Evolutionary conservation across 2,329 filamentous ascomycete species (phyloP).

Genomic region (Sporothrix phasma): DNA sequence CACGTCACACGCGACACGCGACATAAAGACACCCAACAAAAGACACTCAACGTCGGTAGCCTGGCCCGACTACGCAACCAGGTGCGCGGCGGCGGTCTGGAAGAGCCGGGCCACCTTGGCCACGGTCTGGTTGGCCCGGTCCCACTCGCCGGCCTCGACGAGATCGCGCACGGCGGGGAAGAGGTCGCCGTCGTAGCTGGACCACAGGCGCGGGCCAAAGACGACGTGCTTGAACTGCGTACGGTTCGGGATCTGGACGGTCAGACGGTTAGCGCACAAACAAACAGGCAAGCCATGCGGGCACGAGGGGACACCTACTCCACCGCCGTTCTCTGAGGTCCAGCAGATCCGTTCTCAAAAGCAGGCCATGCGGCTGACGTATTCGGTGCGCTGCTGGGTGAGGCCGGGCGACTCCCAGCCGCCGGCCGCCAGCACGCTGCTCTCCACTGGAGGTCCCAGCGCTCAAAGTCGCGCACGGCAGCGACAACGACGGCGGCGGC

Average conservation of each 20-base stretch:
- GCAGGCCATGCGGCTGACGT: constrained; percentile 67
- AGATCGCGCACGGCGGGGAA: constrained; percentile 84
- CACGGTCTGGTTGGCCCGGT: constrained; percentile 54
- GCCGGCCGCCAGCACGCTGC: constrained; percentile 56
- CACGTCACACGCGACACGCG: no score
- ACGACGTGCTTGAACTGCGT: constrained; percentile 91
- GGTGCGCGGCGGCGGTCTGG: constrained; percentile 41
- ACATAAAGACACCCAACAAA: no score
- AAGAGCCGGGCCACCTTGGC: constrained; percentile 63
- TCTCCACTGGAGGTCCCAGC: constrained; percentile 70
- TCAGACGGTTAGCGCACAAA: neutral
- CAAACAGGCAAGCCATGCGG: neutral
- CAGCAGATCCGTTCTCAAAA: constrained; percentile 78
- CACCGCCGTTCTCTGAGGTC: constrained; percentile 62
- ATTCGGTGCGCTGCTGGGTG: constrained; percentile 56
- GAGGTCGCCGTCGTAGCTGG: constrained; percentile 53
- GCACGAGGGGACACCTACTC: constrained; percentile 47
- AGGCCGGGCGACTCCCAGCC: constrained; percentile 67
- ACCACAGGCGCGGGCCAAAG: constrained; percentile 75
- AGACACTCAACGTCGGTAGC: no score
- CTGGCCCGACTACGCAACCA: constrained; percentile 13
- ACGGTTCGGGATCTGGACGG: constrained; percentile 61
- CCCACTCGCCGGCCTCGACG: constrained; percentile 62
- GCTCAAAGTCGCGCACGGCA: constrained; percentile 55
- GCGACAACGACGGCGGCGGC: constrained; percentile 52